A percentile compares a stretch with the other conserved stretches of the same genome.
Conservation (phyloP, 345 rosid genomes). For the Citrus inodora region DNA sequence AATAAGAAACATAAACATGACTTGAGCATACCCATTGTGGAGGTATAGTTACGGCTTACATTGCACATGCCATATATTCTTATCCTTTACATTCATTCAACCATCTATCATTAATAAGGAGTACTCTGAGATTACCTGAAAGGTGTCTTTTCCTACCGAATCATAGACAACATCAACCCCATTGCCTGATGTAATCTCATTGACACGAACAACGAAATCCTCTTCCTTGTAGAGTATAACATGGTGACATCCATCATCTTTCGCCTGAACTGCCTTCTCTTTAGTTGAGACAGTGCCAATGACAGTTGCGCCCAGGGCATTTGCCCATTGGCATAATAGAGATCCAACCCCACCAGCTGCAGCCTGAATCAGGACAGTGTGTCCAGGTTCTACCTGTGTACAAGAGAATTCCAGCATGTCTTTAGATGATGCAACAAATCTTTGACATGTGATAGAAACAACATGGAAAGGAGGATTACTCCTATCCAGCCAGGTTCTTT, state of each 20-base stretch:
- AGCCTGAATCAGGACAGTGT: slow-evolving; percentile 76
- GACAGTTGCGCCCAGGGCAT: slow-evolving; percentile 83
- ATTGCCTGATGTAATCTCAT: slow-evolving; percentile 69
- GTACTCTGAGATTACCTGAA: slow-evolving; percentile 45
- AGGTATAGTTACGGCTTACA: neutral
- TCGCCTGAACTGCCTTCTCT: slow-evolving; percentile 92
- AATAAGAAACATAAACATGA: neutral
- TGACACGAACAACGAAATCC: slow-evolving; percentile 74
- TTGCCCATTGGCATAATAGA: slow-evolving; percentile 87
- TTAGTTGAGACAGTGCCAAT: slow-evolving; percentile 80
- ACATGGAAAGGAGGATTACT: neutral
- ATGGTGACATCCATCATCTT: slow-evolving; percentile 92
- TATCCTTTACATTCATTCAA: neutral
- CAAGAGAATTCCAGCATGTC: slow-evolving; percentile 2
- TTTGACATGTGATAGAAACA: neutral
- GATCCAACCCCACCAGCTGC: slow-evolving; percentile 98
- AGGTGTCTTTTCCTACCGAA: slow-evolving; percentile 89
- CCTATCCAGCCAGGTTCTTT: neutral
- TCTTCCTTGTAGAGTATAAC: slow-evolving; percentile 69
- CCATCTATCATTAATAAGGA: neutral
- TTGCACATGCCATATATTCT: neutral
- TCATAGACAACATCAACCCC: slow-evolving; percentile 92
- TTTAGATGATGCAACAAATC: neutral
- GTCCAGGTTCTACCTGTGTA: slow-evolving; percentile 70
- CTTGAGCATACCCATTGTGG: neutral